These are phyloP conservation scores for Phyllosticta citriasiana DNA, from an alignment of 2,329 filamentous ascomycete species.

Conservation along the genomic window DNA sequence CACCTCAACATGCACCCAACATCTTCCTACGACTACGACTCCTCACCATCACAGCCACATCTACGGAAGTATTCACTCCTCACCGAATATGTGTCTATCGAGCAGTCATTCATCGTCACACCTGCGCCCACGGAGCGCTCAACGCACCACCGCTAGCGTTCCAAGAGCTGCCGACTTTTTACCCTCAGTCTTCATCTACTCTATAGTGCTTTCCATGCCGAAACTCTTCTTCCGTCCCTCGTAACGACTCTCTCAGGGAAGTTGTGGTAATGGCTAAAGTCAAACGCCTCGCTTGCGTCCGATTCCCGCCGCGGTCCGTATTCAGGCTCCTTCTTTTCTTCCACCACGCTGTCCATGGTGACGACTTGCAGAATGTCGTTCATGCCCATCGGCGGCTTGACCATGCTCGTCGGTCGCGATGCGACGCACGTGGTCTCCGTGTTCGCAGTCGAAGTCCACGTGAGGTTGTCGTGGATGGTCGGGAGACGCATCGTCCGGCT, in stretches of 20 bases:
- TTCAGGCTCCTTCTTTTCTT: background rate
- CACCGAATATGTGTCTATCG: no score
- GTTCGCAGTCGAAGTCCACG: background rate
- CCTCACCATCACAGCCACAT: no score
- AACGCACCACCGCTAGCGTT: no score
- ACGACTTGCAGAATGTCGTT: background rate
- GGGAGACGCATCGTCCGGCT: background rate
- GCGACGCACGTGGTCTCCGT: background rate
- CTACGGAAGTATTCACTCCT: no score
- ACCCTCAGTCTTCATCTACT: no score
- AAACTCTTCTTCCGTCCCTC: background rate
- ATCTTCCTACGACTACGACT: no score
- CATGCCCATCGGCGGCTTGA: background rate
- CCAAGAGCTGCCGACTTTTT: no score
- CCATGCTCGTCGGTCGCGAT: background rate
- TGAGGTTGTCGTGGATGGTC: constrained; percentile 1
- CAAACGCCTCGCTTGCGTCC: background rate
- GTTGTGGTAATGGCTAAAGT: background rate
- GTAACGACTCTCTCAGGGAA: background rate
- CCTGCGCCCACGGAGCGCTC: no score
- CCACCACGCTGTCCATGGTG: constrained; percentile 6
- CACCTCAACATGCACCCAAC: no score
- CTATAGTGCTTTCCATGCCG: background rate
- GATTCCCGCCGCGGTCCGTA: background rate
- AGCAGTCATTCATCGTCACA: no score